Percentiles rank a stretch among this genome's conserved stretches.
Evolutionary conservation across 2,329 filamentous ascomycete species (phyloP).

Genomic region (Zasmidium cellare): DNA sequence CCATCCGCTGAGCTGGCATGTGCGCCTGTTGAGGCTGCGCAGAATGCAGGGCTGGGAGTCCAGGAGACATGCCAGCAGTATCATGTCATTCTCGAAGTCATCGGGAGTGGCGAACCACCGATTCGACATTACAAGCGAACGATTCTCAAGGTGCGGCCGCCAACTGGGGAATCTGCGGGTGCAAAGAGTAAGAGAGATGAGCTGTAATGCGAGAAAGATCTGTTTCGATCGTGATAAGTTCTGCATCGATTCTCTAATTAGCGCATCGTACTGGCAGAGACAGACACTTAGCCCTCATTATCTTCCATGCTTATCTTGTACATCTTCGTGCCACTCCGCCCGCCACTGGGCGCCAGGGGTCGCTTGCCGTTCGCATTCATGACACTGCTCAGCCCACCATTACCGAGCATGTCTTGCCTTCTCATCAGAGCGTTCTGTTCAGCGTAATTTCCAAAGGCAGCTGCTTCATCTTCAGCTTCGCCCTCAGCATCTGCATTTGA

Average conservation of each 20-base stretch:
- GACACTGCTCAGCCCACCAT: neutral
- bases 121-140: conserved; percentile 52
- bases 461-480: conserved; percentile 20
- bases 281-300: neutral
- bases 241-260: neutral
- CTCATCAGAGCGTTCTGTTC: conserved; percentile 16
- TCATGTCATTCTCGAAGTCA: conserved; percentile 54
- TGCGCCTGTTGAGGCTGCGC: conserved; percentile 36
- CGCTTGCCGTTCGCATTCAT: conserved; percentile 27
- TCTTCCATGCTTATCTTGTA: conserved; percentile 6
- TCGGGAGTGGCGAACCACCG: conserved; percentile 43
- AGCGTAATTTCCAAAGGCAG: conserved; percentile 5
- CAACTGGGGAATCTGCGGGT: neutral
- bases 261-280: neutral
- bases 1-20: conserved; percentile 42
- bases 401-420: conserved; percentile 4
- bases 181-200: conserved; percentile 12
- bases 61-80: conserved; percentile 45
- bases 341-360: conserved; percentile 9
- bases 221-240: too few species aligned
- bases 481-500: conserved; percentile 22
- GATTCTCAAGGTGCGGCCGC: conserved; percentile 30
- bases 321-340: conserved; percentile 1
- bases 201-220: conserved; percentile 1
- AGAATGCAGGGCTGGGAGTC: conserved; percentile 31